phyloP scores from a whole-genome alignment of 495 filamentous ascomycete species.

The Antarctomyces pellizariae region DNA sequence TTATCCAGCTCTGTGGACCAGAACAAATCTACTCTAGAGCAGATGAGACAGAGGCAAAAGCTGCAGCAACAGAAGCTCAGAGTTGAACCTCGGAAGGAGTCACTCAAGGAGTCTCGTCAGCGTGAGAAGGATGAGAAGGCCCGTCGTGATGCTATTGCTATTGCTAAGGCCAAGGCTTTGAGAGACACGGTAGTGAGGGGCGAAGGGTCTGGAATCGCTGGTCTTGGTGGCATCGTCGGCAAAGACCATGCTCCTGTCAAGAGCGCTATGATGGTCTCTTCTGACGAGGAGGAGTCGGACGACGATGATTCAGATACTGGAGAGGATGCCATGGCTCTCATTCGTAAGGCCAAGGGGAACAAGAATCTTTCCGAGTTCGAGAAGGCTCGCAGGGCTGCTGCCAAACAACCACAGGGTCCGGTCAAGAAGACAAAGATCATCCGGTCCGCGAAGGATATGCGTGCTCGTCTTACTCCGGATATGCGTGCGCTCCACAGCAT shows the following conservation, averaged over 20 bases:
- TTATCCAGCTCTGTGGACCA: constrained; percentile 17
- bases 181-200: constrained; percentile 33
- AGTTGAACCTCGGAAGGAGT: constrained; percentile 14
- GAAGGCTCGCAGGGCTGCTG: constrained; percentile 26
- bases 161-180: constrained; percentile 39
- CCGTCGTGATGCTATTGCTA: constrained; percentile 40
- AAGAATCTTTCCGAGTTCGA: constrained; percentile 28
- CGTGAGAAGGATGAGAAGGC: constrained; percentile 51
- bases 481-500: constrained; percentile 63
- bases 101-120: constrained; percentile 44
- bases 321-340: constrained; percentile 24
- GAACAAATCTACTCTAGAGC: constrained; percentile 16
- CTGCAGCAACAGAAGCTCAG: constrained; percentile 16
- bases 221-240: constrained; percentile 46
- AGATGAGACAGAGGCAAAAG: constrained; percentile 14
- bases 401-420: constrained; percentile 31
- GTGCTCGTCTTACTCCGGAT: constrained; percentile 75
- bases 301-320: constrained; percentile 33
- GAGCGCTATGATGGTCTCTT: constrained; percentile 76
- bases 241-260: constrained; percentile 52
- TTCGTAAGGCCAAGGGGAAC: constrained; percentile 18
- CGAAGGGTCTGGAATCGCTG: constrained; percentile 55
- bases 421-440: constrained; percentile 57
- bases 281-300: constrained; percentile 51
- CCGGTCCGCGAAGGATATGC: constrained; percentile 74